These are phyloP conservation scores for Hanseniaspora uvarum DNA, from an alignment of 1,139 yeast species.

Conservation along the genomic window DNA sequence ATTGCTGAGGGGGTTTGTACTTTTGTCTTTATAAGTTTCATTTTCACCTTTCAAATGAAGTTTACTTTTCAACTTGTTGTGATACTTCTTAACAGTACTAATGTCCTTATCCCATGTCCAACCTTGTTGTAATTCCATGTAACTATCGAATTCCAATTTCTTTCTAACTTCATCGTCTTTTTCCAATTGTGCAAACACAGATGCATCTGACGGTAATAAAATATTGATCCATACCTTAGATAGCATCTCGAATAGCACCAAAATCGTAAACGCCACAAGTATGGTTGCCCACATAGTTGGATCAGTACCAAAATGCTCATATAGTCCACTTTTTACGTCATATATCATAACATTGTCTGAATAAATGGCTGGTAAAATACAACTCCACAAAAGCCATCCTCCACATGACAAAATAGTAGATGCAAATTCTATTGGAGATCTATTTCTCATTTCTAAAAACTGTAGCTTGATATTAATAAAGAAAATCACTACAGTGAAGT, in stretches of 20 bases:
- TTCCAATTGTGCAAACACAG: slow-evolving; percentile 67
- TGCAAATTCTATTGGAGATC: slow-evolving; percentile 61
- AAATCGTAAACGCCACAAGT: slow-evolving; percentile 45
- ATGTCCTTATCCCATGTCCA: slow-evolving; percentile 53
- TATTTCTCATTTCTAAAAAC: slow-evolving; percentile 71
- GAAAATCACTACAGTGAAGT: slow-evolving; percentile 61
- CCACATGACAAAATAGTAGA: slow-evolving; percentile 65
- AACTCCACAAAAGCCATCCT: slow-evolving; percentile 85
- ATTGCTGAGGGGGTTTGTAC: not conserved
- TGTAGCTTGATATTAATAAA: slow-evolving; percentile 71
- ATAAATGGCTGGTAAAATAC: slow-evolving; percentile 61
- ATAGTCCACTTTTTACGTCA: slow-evolving; percentile 61
- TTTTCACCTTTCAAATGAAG: not conserved
- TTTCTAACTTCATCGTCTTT: slow-evolving; percentile 56
- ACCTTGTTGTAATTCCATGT: slow-evolving; percentile 62
- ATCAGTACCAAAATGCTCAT: slow-evolving; percentile 65
- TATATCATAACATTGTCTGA: slow-evolving; percentile 48
- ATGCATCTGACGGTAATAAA: slow-evolving; percentile 63
- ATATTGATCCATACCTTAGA: slow-evolving; percentile 48
- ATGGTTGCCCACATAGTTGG: slow-evolving; percentile 77
- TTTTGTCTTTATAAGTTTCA: not conserved
- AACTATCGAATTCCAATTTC: slow-evolving; percentile 63
- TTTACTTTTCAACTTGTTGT: slow-evolving; percentile 22
- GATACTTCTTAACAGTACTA: slow-evolving; percentile 27
- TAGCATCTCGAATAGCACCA: slow-evolving; percentile 56